Percentiles rank a stretch among this genome's conserved stretches.
Conservation (phyloP, 2,329 filamentous ascomycete species). For the Lecanosticta acicola region DNA sequence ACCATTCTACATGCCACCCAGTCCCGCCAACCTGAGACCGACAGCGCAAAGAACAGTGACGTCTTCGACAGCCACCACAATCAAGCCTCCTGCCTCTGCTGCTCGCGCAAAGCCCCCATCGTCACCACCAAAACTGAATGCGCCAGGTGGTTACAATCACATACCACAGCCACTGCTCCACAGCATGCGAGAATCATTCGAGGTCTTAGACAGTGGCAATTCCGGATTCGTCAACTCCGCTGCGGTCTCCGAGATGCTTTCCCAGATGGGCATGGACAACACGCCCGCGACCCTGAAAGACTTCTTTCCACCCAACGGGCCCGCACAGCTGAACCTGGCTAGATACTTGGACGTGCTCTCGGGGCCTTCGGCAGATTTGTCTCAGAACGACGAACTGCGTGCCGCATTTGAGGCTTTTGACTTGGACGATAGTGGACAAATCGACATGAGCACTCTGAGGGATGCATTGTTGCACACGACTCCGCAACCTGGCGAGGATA, state of each 20-base stretch:
- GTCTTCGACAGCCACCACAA: slow-evolving; percentile 29
- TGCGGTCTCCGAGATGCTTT: slow-evolving; percentile 81
- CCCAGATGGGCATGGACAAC: slow-evolving; percentile 75
- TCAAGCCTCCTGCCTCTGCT: slow-evolving; percentile 20
- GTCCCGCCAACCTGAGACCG: slow-evolving; percentile 33
- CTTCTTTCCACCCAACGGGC: slow-evolving; percentile 69
- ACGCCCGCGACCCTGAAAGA: slow-evolving; percentile 63
- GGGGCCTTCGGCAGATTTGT: slow-evolving; percentile 65
- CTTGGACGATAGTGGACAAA: slow-evolving; percentile 88
- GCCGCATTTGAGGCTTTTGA: slow-evolving; percentile 95
- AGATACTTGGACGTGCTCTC: slow-evolving; percentile 81
- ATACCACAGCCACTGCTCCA: slow-evolving; percentile 77
- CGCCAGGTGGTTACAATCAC: slow-evolving; percentile 50
- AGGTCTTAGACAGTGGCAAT: slow-evolving; percentile 84
- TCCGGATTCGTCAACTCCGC: slow-evolving; percentile 76
- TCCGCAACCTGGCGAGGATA: slow-evolving; percentile 62
- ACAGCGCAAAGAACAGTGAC: slow-evolving; percentile 36
- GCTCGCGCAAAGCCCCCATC: neutral
- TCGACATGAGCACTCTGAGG: slow-evolving; percentile 75
- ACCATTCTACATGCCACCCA: slow-evolving; percentile 24
- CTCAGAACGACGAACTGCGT: slow-evolving; percentile 70
- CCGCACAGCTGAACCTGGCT: slow-evolving; percentile 71
- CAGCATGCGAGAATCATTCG: slow-evolving; percentile 85
- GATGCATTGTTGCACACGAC: slow-evolving; percentile 78
- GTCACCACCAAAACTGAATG: slow-evolving; percentile 16